Conservation (phyloP, 441 rosid genomes). For the Rhodomyrtus psidioides region DNA sequence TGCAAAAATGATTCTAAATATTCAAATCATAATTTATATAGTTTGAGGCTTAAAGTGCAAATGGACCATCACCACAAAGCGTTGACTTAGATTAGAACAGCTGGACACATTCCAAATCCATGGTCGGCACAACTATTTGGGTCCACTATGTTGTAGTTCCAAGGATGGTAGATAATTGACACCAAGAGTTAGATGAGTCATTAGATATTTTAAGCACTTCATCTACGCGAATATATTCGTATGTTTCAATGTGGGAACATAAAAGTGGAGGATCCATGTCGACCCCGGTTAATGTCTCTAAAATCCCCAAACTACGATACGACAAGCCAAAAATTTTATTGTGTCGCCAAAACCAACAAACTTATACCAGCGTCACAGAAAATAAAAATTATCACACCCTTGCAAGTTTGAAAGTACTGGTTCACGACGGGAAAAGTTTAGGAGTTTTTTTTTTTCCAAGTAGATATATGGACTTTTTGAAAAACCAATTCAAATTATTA, state of each 20-base stretch:
- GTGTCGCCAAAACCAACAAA: not conserved
- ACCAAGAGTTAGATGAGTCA: not conserved
- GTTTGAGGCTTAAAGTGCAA: not conserved
- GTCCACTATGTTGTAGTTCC: not conserved
- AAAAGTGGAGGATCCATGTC: not conserved
- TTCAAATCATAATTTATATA: not conserved
- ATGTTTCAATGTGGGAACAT: not conserved
- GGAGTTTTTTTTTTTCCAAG: rapidly evolving
- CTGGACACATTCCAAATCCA: not conserved
- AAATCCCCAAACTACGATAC: not conserved
- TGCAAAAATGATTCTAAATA: not conserved
- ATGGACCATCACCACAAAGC: not conserved
- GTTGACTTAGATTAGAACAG: not conserved
- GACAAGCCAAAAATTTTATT: not conserved
- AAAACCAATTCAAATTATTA: rapidly evolving
- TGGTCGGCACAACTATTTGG: not conserved
- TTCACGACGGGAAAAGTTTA: not conserved
- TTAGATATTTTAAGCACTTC: not conserved
- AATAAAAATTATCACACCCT: rapidly evolving
- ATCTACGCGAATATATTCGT: rapidly evolving
- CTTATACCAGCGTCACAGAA: rapidly evolving
- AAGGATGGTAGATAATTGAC: not conserved
- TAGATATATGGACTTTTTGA: not conserved
- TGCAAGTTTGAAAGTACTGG: rapidly evolving
- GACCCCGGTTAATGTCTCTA: not conserved